Evolutionary conservation across 2,329 filamentous ascomycete genomes (phyloP).

Genomic region (Gnomoniopsis sp.): DNA sequence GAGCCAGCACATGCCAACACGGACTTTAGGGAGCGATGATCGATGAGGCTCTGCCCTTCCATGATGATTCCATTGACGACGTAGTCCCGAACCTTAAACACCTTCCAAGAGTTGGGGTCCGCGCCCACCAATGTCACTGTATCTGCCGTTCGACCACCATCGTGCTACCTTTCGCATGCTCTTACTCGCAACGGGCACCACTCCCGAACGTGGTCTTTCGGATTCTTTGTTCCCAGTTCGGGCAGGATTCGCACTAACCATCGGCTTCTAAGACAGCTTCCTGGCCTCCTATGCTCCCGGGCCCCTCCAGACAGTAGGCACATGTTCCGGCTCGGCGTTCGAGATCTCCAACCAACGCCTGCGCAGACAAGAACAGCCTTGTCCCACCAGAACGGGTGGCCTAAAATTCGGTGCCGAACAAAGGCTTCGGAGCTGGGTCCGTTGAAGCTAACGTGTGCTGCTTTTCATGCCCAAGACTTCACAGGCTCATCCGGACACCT

Average conservation of each 20-base stretch:
- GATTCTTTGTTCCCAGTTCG: background rate
- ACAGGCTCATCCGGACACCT: constrained; percentile 5
- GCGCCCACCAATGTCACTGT: background rate
- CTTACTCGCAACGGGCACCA: background rate
- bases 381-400: constrained; percentile 4
- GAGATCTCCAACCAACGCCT: background rate
- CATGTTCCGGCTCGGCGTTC: constrained; percentile 11
- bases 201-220: no score
- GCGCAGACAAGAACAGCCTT: background rate
- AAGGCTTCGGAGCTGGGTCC: constrained; percentile 10
- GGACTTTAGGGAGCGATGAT: background rate
- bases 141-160: background rate
- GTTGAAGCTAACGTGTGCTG: constrained; percentile 7
- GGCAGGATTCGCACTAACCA: background rate
- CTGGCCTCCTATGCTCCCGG: background rate
- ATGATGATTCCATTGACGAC: constrained; percentile 8
- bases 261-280: background rate
- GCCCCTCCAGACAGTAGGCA: background rate
- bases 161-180: background rate
- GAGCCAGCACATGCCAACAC: background rate
- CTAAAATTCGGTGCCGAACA: constrained; percentile 4
- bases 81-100: background rate
- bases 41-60: constrained; percentile 16
- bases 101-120: background rate
- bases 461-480: background rate